These are phyloP conservation scores for Saccharomycopsis malanga DNA, from an alignment of 805 yeast species.

Conservation along the genomic window DNA sequence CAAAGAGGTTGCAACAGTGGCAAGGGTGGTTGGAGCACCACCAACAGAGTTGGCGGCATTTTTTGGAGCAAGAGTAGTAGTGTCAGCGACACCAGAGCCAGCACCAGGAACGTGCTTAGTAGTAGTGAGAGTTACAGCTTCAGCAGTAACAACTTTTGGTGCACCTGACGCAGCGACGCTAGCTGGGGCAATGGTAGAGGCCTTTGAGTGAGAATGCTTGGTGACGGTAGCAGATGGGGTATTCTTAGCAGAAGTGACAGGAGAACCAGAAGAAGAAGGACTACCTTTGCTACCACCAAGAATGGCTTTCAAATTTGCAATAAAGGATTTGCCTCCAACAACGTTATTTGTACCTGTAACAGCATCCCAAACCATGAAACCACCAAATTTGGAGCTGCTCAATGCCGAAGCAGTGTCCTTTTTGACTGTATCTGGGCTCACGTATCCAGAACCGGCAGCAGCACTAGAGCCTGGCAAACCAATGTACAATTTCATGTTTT, in stretches of 20 bases:
- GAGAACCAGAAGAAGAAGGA: conserved; percentile 4
- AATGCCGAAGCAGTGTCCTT: conserved; percentile 21
- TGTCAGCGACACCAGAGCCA: not conserved
- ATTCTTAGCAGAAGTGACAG: conserved; percentile 1
- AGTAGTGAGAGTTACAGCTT: not conserved
- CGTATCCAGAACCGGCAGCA: conserved; percentile 15
- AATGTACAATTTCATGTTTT: conserved; percentile 52
- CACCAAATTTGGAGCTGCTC: conserved; percentile 14
- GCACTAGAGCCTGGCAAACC: conserved; percentile 37
- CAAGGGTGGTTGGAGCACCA: not conserved
- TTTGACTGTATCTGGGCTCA: conserved; percentile 28
- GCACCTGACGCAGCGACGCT: not conserved
- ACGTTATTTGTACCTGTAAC: conserved; percentile 29
- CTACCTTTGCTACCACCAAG: too few species aligned
- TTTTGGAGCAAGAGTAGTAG: not conserved
- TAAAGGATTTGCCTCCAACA: conserved; percentile 10
- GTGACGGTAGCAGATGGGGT: not conserved
- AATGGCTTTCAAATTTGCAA: conserved; percentile 8
- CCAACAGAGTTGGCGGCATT: not conserved
- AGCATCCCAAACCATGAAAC: conserved; percentile 22
- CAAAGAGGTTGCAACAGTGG: not conserved
- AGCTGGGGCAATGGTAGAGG: not conserved
- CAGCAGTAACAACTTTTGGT: not conserved
- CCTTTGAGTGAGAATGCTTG: not conserved
- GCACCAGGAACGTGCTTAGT: not conserved